phyloP scores from a whole-genome alignment of 1,139 yeast species.

The Pichia sp. region DNA sequence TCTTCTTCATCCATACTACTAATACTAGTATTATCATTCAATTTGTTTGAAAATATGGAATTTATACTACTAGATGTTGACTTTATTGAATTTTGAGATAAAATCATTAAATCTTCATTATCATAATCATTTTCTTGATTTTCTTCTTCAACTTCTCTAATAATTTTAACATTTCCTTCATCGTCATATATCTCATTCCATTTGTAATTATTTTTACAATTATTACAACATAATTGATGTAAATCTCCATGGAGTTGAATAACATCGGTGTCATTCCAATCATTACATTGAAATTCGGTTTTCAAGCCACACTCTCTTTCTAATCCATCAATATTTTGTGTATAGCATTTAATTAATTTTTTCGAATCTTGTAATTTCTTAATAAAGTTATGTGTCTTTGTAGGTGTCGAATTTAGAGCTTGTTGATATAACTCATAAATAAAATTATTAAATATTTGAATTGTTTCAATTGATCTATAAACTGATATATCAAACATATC shows the following conservation, averaged over 20 bases:
- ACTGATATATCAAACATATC: slow-evolving; percentile 84
- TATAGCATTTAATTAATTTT: slow-evolving; percentile 74
- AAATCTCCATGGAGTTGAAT: slow-evolving; percentile 90
- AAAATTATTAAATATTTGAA: slow-evolving; percentile 68
- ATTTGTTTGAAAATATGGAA: slow-evolving; percentile 5
- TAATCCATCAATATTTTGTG: slow-evolving; percentile 73
- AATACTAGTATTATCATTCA: not conserved
- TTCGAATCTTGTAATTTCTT: slow-evolving; percentile 56
- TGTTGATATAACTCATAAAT: slow-evolving; percentile 63
- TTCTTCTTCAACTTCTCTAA: not conserved
- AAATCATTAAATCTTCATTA: slow-evolving; percentile 6
- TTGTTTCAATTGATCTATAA: slow-evolving; percentile 60
- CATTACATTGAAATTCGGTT: slow-evolving; percentile 26
- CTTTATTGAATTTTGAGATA: slow-evolving; percentile 5
- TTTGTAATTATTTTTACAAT: slow-evolving; percentile 48
- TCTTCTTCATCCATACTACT: slow-evolving; percentile 2
- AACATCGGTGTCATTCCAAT: slow-evolving; percentile 66
- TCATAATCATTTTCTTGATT: not conserved
- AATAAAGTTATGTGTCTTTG: slow-evolving; percentile 77
- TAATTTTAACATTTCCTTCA: slow-evolving; percentile 56
- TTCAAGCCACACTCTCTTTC: slow-evolving; percentile 37
- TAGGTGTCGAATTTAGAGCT: slow-evolving; percentile 64
- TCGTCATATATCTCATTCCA: slow-evolving; percentile 82
- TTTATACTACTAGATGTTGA: not conserved
- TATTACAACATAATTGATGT: slow-evolving; percentile 43